Evolutionary conservation across 164 flowering plant genomes (phyloP), one percentile per base, ranked within the genome.

Genomic region (Brasenia schreberi): DNA sequence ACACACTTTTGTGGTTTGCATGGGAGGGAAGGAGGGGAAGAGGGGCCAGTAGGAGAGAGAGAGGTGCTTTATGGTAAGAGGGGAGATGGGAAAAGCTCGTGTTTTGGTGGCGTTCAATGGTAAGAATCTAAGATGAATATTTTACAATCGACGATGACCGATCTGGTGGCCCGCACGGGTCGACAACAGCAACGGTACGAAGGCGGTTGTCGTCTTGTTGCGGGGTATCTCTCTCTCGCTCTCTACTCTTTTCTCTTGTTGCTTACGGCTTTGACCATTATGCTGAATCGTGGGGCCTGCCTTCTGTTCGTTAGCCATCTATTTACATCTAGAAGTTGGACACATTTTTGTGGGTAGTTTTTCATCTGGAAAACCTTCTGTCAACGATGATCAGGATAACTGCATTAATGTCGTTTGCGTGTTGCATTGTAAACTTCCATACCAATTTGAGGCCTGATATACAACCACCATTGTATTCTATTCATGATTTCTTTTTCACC

Each of bases 141-240:
- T n/a, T 60, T n/a, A 19, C 7, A 19, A 60, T 1, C 56, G 67
- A 76, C 71, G 27, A 88, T 85, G 91, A 82, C 83, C 75, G 91
- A 81, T 85, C 81, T 88, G 84, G 91, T 88, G 75, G 91, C 89
- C 70, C 84, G 91, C 27, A 89, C 89, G 59, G 96, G 96, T 79
- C 87, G 92, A 44, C 96, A 74, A 74, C 96, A 83, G 71, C 96
- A 89, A 76, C 89, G 87, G 5, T 87, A 89, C 76, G 83, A 84
- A 73, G 79, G 63, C 63, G 96, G 92, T 67, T 83, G 79, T 80
- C 96, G 92, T 75, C 92, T 89, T 74, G 82, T 89, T 18, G 90
- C 96, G 19, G 96, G 96, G 92, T 87, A 83, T 18, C 64, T 63
- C 23, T 63, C 62, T 62, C 69, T 66, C n/a, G 52, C 19, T 7